phyloP scores from a whole-genome alignment of 495 filamentous ascomycete genomes.

The Cenococcum geophilum region DNA sequence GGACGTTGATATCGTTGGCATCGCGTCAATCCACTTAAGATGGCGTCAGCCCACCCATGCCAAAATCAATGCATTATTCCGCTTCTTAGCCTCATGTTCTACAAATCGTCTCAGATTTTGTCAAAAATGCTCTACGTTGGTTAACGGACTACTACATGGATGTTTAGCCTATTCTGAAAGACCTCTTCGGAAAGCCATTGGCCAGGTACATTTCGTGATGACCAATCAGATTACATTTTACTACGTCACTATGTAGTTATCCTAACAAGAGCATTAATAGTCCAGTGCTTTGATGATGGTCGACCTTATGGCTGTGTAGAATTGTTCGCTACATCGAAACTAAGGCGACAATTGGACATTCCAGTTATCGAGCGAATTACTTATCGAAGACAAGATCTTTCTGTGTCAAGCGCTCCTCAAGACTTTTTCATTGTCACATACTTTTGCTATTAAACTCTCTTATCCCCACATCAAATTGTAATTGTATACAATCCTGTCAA shows the following conservation, averaged over 20 bases:
- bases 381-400: slow-evolving; percentile 2
- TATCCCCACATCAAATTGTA: not conserved
- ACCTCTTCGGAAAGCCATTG: slow-evolving; percentile 1
- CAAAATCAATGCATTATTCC: not conserved
- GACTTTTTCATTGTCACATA: not conserved
- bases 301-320: not conserved
- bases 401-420: not conserved
- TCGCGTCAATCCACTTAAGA: not conserved
- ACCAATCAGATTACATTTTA: not conserved
- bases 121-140: not conserved
- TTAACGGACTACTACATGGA: not conserved
- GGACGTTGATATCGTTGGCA: not conserved
- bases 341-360: not conserved
- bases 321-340: not conserved
- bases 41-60: not conserved
- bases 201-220: not conserved
- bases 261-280: not conserved
- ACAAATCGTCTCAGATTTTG: not conserved
- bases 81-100: not conserved
- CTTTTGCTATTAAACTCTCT: not conserved
- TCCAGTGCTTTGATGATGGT: not conserved
- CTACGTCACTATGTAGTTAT: not conserved
- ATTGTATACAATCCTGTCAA: not conserved
- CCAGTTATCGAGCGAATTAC: not conserved
- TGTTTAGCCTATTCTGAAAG: not conserved